Conservation (phyloP, 768 basidiomycete genomes). For the Mycena venus region DNA sequence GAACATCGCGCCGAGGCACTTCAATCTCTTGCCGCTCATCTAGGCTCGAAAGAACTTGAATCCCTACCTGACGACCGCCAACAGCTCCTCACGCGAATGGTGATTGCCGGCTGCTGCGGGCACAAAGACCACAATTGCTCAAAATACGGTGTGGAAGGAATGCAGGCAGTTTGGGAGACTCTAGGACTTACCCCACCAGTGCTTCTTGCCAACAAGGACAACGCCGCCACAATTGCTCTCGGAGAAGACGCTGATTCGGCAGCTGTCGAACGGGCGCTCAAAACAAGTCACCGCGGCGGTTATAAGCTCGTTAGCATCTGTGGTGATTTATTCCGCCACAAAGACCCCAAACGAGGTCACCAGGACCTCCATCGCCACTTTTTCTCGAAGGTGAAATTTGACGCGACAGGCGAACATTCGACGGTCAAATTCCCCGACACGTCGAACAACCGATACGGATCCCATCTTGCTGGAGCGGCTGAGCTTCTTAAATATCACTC, state of each 20-base stretch:
- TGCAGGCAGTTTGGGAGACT: constrained; percentile 9
- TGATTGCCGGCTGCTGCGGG: background rate
- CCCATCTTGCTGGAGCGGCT: background rate
- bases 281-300: constrained; percentile 29
- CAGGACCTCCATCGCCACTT: constrained; percentile 1
- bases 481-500: background rate
- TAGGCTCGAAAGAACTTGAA: background rate
- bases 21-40: background rate
- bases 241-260: background rate
- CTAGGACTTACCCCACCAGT: constrained; percentile 21
- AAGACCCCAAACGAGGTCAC: constrained; percentile 34
- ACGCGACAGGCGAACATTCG: background rate
- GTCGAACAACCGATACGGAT: constrained; percentile 34
- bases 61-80: background rate
- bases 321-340: too few species aligned
- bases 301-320: constrained; percentile 33
- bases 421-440: constrained; percentile 31
- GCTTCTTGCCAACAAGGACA: constrained; percentile 35
- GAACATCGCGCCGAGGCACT: background rate
- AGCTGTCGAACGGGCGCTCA: constrained; percentile 13
- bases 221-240: constrained; percentile 37
- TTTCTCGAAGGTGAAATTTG: constrained; percentile 6
- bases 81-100: background rate
- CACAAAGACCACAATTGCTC: constrained; percentile 3
- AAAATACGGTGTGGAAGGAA: background rate